Conservation (phyloP, 2,329 filamentous ascomycete species). For the Sphaerulina populicola region DNA sequence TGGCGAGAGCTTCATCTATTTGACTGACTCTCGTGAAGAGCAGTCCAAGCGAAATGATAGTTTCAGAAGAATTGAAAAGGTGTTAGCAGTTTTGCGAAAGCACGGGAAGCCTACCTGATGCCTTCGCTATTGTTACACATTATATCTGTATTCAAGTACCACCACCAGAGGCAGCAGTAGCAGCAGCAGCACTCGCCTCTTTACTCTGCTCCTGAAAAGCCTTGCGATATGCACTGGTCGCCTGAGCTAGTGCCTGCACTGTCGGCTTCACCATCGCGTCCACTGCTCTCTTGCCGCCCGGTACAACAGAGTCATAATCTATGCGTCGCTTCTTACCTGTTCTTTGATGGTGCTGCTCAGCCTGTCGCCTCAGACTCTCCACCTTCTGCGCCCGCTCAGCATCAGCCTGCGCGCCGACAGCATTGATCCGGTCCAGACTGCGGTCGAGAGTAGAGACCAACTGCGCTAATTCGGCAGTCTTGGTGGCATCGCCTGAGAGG, state of each 20-base stretch:
- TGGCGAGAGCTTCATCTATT: too few species aligned
- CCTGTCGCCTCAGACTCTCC: conserved; percentile 58
- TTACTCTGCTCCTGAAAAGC: conserved; percentile 54
- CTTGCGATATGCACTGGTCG: conserved; percentile 61
- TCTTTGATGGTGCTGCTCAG: conserved; percentile 55
- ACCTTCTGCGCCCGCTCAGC: conserved; percentile 60
- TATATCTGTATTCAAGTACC: too few species aligned
- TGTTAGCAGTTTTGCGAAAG: too few species aligned
- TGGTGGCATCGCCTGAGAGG: conserved; percentile 70
- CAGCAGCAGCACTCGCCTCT: conserved; percentile 19
- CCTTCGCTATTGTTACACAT: too few species aligned
- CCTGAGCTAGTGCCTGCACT: conserved; percentile 60
- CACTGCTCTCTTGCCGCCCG: conserved; percentile 69
- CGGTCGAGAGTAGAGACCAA: conserved; percentile 73
- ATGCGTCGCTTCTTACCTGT: conserved; percentile 63
- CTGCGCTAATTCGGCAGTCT: conserved; percentile 70
- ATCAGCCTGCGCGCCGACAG: conserved; percentile 74
- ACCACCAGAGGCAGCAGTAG: background rate
- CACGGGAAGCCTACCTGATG: too few species aligned
- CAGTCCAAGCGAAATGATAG: too few species aligned
- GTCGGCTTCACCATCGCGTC: conserved; percentile 68
- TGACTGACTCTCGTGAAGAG: too few species aligned
- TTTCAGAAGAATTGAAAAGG: too few species aligned
- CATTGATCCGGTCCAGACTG: conserved; percentile 68
- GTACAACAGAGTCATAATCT: conserved; percentile 54